These are phyloP conservation scores for Aspergillus thermomutatus DNA, from an alignment of 2,329 filamentous ascomycete genomes.

Conservation along the genomic window DNA sequence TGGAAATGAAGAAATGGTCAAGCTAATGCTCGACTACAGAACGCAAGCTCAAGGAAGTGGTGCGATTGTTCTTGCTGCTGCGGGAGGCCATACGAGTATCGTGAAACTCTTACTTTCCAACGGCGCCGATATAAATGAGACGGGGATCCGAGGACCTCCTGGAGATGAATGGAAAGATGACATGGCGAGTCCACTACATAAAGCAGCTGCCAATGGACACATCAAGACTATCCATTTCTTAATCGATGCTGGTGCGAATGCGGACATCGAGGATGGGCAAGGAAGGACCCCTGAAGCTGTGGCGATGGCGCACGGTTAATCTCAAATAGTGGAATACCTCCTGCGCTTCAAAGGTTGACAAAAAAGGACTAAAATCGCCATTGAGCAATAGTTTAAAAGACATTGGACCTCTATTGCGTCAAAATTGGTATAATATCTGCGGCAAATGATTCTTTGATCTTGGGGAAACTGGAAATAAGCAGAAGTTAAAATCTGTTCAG, in stretches of 20 bases:
- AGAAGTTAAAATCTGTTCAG: no score
- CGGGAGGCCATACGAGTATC: background rate
- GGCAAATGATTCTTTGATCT: no score
- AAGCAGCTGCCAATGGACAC: background rate
- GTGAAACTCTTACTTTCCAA: conserved; percentile 1
- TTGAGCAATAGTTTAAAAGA: no score
- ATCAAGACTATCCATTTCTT: background rate
- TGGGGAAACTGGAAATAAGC: no score
- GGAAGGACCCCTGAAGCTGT: conserved; percentile 4
- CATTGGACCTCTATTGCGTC: no score
- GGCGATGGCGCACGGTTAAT: no score
- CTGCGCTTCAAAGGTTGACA: no score
- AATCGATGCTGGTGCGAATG: background rate
- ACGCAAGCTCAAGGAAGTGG: background rate
- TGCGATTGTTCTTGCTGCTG: conserved; percentile 2
- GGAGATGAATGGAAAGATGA: conserved; percentile 1
- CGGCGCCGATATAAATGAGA: conserved; percentile 6
- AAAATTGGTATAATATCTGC: no score
- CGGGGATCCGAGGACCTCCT: background rate
- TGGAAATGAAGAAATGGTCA: background rate
- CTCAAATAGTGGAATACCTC: no score
- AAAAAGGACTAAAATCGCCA: no score
- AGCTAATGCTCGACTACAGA: conserved; percentile 1
- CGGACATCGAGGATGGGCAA: background rate
- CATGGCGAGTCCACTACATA: conserved; percentile 5